These are phyloP conservation scores for Coprinopsis sp. DNA, from an alignment of 768 basidiomycete genomes.

Conservation along the genomic window DNA sequence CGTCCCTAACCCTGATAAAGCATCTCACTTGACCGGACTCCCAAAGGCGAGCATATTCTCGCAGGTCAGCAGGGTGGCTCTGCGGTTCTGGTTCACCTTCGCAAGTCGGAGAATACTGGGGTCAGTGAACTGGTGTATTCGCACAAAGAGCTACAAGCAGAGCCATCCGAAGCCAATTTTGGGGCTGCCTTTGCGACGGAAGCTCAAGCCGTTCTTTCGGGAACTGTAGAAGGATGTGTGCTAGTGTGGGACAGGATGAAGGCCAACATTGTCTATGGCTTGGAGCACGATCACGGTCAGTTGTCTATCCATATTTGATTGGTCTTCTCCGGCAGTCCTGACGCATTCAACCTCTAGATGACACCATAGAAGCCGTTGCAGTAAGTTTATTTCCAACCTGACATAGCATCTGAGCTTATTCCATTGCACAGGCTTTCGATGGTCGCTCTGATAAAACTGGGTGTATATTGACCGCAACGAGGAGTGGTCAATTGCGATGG, in stretches of 20 bases:
- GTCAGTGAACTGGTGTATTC: constrained; percentile 51
- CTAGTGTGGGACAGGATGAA: constrained; percentile 61
- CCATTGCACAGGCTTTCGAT: constrained; percentile 50
- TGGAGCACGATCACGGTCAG: constrained; percentile 59
- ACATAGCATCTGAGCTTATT: no score
- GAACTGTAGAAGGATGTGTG: constrained; percentile 47
- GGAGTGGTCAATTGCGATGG: constrained; percentile 51
- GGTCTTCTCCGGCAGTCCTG: no score
- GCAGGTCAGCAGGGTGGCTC: constrained; percentile 48
- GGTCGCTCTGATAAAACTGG: constrained; percentile 35
- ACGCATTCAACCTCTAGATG: constrained; percentile 28
- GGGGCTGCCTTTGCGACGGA: constrained; percentile 51
- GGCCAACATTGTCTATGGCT: constrained; percentile 49
- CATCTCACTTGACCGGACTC: constrained; percentile 49
- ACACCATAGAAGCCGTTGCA: constrained; percentile 37
- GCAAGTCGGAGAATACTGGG: constrained; percentile 45
- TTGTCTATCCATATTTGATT: constrained; percentile 9
- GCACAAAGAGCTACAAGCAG: constrained; percentile 28
- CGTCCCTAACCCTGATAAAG: constrained; percentile 27
- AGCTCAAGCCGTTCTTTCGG: constrained; percentile 55
- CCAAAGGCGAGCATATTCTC: constrained; percentile 45
- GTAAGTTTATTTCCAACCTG: constrained; percentile 27
- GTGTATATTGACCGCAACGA: constrained; percentile 54
- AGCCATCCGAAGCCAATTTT: constrained; percentile 23
- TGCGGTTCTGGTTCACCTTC: constrained; percentile 48